Evolutionary conservation across 441 rosid species (phyloP), one percentile per base, ranked within the genome.

Genomic region (Cnidoscolus chayamansa): DNA sequence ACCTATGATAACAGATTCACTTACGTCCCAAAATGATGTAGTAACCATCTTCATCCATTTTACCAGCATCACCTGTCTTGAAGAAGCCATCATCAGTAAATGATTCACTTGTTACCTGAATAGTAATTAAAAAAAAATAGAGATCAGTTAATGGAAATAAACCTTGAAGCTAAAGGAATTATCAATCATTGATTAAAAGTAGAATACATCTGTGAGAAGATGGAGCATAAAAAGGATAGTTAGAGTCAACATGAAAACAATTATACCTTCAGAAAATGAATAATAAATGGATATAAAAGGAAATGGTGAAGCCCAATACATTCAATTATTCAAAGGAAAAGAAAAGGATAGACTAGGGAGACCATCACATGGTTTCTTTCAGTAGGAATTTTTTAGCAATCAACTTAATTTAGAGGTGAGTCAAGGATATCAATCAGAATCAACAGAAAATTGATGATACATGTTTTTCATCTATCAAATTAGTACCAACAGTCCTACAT

Each of bases 11-110:
- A 30, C 50, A 70, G 66, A 80, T 77, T 48, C 79, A 25, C 96
- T 86, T 84, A 93, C 98, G 95, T 81, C 98, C 97, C 88, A 95
- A 82, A 79, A 95, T 95, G 76, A 95, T 63, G 78, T 79, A 87
- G 76, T 91, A 86, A 69, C 97, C 98, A 73, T 95, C 96, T 77
- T 91, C 92, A 76, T 95, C 90, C 66, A 89, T 73, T 87, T 84
- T 85, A 25, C 90, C 95, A 70, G 96, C 90, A 86, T 95, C 98
- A 64, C 99, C 99, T 12, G 99, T 93, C 85, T 85, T 93, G 82
- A 95, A 95, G 86, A 86, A 95, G 61, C 98, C 98, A 78, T 90
- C 98, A 65, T 79, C 87, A 49, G 95, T 89, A 77, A 91, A 95
- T 11, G 96, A 86, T 71, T 84, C 88, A 81, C 82, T 88, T 19